phyloP scores from a whole-genome alignment of 805 yeast genomes.

The Teunomyces panamensis region DNA sequence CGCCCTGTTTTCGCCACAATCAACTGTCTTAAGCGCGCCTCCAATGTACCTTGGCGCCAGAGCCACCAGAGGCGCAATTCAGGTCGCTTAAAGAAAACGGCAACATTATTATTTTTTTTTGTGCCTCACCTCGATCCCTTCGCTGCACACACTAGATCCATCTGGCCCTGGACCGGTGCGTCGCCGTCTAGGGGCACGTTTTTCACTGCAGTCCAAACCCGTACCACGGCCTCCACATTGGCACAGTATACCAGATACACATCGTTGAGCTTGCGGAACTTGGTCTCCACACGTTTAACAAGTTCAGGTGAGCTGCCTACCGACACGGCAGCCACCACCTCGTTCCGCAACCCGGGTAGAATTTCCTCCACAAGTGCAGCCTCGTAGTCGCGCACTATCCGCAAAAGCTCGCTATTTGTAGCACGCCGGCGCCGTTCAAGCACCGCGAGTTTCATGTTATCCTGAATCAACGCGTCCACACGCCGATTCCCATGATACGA shows the following conservation, averaged over 20 bases:
- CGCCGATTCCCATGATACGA: slow-evolving; percentile 11
- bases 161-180: neutral
- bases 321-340: slow-evolving; percentile 8
- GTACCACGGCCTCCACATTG: slow-evolving; percentile 7
- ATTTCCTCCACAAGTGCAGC: slow-evolving; percentile 22
- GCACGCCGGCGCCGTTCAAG: slow-evolving; percentile 16
- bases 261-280: slow-evolving; percentile 4
- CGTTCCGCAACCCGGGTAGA: slow-evolving; percentile 27
- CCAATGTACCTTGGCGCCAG: neutral
- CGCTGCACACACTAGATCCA: neutral
- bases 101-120: neutral
- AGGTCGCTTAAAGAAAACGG: neutral
- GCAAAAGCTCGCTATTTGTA: slow-evolving; percentile 22
- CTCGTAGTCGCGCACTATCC: slow-evolving; percentile 28
- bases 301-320: neutral
- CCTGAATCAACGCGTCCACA: slow-evolving; percentile 23
- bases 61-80: neutral
- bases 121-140: neutral
- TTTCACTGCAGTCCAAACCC: slow-evolving; percentile 2
- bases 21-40: neutral
- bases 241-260: slow-evolving; percentile 7
- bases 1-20: neutral
- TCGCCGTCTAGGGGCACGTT: neutral
- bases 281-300: slow-evolving; percentile 4
- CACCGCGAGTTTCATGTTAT: slow-evolving; percentile 23